Evolutionary conservation across 1,284 basidiomycete species (phyloP), one percentile per base, ranked within the genome.

Genomic region (Trichosporon coremiiforme): DNA sequence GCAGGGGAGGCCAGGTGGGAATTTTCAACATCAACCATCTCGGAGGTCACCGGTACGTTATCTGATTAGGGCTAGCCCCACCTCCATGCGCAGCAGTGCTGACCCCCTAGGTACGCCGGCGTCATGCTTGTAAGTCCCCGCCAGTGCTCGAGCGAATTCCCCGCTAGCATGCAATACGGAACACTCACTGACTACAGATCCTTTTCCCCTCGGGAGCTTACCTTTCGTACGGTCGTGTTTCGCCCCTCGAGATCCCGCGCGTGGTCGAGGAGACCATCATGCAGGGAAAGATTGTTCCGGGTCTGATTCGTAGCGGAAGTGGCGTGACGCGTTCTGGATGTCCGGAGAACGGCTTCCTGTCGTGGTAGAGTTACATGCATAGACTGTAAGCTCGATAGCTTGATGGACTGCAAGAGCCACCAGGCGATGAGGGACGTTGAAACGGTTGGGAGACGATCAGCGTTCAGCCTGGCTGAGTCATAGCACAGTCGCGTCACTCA

Each of bases 201-300:
- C 90, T 93, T 82, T 91, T 90, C 70, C 94, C 95, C 0, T 88
- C 89, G 68, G 94, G 94, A 17, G 87, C 89, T 31, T 89, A 90
- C 62, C 87, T 96, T 31, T 95, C 94, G 89, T 97, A 97, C 78
- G 95, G 95, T n/a, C 90, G 95, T 38, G 93, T 96, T 1, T 90
- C 91, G 47, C 90, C 94, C 10, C 91, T 94, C 78, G 91, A 95
- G 77, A 90, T 94, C 63, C 90, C 92, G 64, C 87, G 90, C 5
- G 90, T 97, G 67, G 94, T 97, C 57, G 87, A 89, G 76, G 90
- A 93, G 75, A 98, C 95, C 8, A 89, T 98, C 69, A 86, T 94
- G 69, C 86, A 88, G 13, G 95, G 95, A 3, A 88, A 90, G 78
- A 86, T 98, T 60, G 87, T 97, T 15, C 90, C 93, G 0, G 88